Base-by-base conservation (phyloP, 192 early-diverging fungal genomes). In the Linnemannia exigua region DNA sequence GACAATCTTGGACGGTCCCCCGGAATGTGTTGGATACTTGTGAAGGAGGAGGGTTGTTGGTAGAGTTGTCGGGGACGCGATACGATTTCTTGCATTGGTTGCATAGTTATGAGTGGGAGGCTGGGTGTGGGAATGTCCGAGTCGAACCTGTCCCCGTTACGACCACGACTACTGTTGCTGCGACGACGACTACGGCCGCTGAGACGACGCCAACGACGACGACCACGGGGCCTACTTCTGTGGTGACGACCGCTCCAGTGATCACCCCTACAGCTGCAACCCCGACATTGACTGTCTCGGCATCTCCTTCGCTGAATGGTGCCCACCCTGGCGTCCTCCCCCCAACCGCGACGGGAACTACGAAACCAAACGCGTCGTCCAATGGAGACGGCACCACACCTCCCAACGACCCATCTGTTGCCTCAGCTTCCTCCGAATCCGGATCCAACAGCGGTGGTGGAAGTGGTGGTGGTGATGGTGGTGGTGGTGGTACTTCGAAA, bases 1-100 rank as follows among this genome's bases (percentile, higher is more conserved):
- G 79, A 20, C 61, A 80, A 5, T 17, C 66, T 28, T 74, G 72
- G 79, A 74, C 54, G 2, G 50, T 80, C 1, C 71, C 79, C 15
- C 1, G 15, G 4, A 35, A 50, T 28, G n/a, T 80, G 36, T 22
- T 68, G 44, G 3, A 28, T 11, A 20, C 8, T 4, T 80, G 79
- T 54, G 28, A 31, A 14, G 72, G 72, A 14, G 67, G 47, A 35
- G 61, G 41, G 37, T 52, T 74, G 46, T 17, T 44, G 5, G 72
- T 80, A 1, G 67, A 61, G 67, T 80, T 74, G 35, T 51, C 41
- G 3, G 79, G 72, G 22, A 37, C 50, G 2, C 0, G 19, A 3
- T 80, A 54, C 37, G 72, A 80, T 70, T 1, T 51, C 3, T n/a
- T 73, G 2, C 79, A 80, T 47, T 66, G 48, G 33, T 7, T 51